Percentiles rank a stretch among this genome's conserved stretches.
Conservation (phyloP, 2,329 filamentous ascomycete genomes). For the Epicoccum nigrum region DNA sequence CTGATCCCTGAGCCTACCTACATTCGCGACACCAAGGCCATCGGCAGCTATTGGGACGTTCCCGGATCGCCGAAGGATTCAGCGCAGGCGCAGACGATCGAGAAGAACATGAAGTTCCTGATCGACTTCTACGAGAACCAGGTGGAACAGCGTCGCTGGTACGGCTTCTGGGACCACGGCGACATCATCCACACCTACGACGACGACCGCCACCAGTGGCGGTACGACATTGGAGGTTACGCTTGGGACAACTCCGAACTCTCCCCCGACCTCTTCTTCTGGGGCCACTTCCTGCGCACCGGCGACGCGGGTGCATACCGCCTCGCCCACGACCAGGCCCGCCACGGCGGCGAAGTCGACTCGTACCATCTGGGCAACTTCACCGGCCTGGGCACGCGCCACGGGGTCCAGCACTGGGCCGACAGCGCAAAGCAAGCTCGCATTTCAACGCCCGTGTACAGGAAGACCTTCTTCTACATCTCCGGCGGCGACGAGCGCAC, state of each 20-base stretch:
- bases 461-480: constrained; percentile 64
- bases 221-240: constrained; percentile 68
- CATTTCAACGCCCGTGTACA: constrained; percentile 64
- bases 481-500: constrained; percentile 62
- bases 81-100: constrained; percentile 46
- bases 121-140: constrained; percentile 63
- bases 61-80: constrained; percentile 46
- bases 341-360: constrained; percentile 67
- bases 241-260: constrained; percentile 71
- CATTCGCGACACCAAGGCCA: constrained; percentile 59
- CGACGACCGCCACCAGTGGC: constrained; percentile 63
- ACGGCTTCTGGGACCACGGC: constrained; percentile 67
- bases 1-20: constrained; percentile 57
- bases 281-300: constrained; percentile 67
- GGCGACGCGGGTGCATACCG: constrained; percentile 63
- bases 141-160: constrained; percentile 65
- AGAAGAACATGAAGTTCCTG: constrained; percentile 62
- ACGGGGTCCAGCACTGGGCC: constrained; percentile 67
- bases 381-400: constrained; percentile 66
- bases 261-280: constrained; percentile 67
- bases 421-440: constrained; percentile 68
- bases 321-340: constrained; percentile 63
- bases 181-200: constrained; percentile 70
- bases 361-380: constrained; percentile 65
- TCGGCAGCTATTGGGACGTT: constrained; percentile 63